Conservation (phyloP, 306 rosid genomes). For the Quercus mongolica region DNA sequence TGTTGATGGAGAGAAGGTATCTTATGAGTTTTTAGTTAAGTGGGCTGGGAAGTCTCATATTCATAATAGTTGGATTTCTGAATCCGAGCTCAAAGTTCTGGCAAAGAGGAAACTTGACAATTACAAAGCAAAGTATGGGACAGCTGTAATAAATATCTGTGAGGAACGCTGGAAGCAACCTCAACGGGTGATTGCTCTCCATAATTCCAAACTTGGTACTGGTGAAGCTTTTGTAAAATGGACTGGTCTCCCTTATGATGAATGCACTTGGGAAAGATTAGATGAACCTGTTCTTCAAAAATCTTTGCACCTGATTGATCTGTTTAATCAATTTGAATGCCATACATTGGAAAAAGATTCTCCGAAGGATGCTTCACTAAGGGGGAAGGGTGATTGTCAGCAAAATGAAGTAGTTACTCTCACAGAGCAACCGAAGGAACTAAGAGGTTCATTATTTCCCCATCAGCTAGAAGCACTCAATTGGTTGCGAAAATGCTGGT, state of each 20-base stretch:
- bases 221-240: slow-evolving; percentile 84
- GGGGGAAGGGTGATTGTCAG: slow-evolving; percentile 43
- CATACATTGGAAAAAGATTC: slow-evolving; percentile 67
- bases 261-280: slow-evolving; percentile 96
- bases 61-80: slow-evolving; percentile 93
- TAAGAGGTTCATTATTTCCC: slow-evolving; percentile 93
- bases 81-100: slow-evolving; percentile 78
- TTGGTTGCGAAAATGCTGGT: slow-evolving; percentile 99
- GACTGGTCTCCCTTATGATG: slow-evolving; percentile 89
- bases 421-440: slow-evolving; percentile 86
- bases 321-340: slow-evolving; percentile 59
- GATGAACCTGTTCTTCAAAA: slow-evolving; percentile 71
- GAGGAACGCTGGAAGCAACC: slow-evolving; percentile 95
- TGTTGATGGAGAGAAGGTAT: slow-evolving; percentile 41
- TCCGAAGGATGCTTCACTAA: slow-evolving; percentile 44
- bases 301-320: slow-evolving; percentile 53
- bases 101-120: slow-evolving; percentile 98
- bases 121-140: slow-evolving; percentile 95
- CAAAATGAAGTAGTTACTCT: slow-evolving; percentile 68
- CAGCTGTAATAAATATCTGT: slow-evolving; percentile 69
- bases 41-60: slow-evolving; percentile 96
- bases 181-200: slow-evolving; percentile 84
- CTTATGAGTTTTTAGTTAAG: slow-evolving; percentile 76
- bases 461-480: slow-evolving; percentile 99
- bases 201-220: slow-evolving; percentile 44